Evolutionary conservation across 2,329 filamentous ascomycete species (phyloP).

Genomic region (Fusarium metavorans): DNA sequence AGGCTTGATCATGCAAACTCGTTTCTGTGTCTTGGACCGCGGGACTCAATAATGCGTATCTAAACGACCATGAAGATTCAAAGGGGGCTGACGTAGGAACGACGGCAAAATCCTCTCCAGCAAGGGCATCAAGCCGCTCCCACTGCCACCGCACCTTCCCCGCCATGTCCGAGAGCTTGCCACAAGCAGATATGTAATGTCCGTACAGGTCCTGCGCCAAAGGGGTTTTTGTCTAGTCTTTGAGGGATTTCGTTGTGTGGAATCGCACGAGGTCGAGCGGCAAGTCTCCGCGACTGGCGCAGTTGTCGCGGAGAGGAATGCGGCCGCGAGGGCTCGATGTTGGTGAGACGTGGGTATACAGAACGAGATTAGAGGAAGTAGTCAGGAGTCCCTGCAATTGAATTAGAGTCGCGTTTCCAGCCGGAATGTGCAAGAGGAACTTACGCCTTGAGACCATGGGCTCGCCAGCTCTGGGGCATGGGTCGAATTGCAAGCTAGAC

Average conservation of each 20-base stretch:
- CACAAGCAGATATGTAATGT: constrained; percentile 33
- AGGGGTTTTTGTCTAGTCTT: constrained; percentile 28
- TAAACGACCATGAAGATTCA: constrained; percentile 37
- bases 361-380: constrained; percentile 87
- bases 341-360: constrained; percentile 44
- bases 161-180: constrained; percentile 33
- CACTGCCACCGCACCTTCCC: constrained; percentile 19
- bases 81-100: constrained; percentile 24
- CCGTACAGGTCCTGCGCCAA: constrained; percentile 38
- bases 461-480: constrained; percentile 95
- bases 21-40: constrained; percentile 41
- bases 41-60: constrained; percentile 46
- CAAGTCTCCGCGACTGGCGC: constrained; percentile 29
- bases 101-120: constrained; percentile 29
- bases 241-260: constrained; percentile 33
- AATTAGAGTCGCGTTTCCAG: constrained; percentile 32
- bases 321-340: constrained; percentile 37
- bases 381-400: constrained; percentile 79
- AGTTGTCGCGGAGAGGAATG: constrained; percentile 26
- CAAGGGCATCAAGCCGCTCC: constrained; percentile 29
- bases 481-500: constrained; percentile 95
- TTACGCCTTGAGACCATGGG: constrained; percentile 96
- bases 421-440: constrained; percentile 41
- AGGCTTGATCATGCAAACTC: constrained; percentile 36
- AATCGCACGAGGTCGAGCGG: constrained; percentile 47